Percentiles rank a stretch among this genome's conserved stretches.
phyloP scores from a whole-genome alignment of 2,329 filamentous ascomycete species.

The Diaporthe humulicola region DNA sequence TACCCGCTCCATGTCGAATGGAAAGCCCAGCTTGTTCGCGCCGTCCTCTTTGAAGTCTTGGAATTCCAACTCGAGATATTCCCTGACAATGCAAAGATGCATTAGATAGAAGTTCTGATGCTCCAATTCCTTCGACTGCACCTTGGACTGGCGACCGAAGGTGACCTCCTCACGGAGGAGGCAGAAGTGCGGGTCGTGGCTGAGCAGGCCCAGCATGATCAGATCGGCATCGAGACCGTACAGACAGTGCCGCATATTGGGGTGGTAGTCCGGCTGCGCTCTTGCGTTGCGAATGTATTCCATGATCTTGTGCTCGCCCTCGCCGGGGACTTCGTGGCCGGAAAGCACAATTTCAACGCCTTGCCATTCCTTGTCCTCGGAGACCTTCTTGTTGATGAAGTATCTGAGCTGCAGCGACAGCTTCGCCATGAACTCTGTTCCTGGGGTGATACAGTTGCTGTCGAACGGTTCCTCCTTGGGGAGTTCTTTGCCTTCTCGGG shows the following conservation, averaged over 20 bases:
- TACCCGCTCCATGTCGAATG: slow-evolving; percentile 93
- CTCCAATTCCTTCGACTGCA: slow-evolving; percentile 95
- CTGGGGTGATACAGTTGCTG: slow-evolving; percentile 98
- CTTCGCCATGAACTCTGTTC: slow-evolving; percentile 98
- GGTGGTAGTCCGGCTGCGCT: slow-evolving; percentile 91
- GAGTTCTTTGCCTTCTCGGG: slow-evolving; percentile 89
- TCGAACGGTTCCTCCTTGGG: slow-evolving; percentile 97
- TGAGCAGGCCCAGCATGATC: slow-evolving; percentile 97
- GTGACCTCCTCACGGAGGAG: slow-evolving; percentile 97
- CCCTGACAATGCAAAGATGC: slow-evolving; percentile 96
- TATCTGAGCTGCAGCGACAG: slow-evolving; percentile 95
- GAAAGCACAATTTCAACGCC: slow-evolving; percentile 96
- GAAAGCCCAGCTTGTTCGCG: slow-evolving; percentile 71
- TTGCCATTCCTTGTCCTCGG: slow-evolving; percentile 97
- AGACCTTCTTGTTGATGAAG: slow-evolving; percentile 98
- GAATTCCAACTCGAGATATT: slow-evolving; percentile 97
- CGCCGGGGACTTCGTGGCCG: slow-evolving; percentile 96
- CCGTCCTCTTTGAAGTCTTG: slow-evolving; percentile 87
- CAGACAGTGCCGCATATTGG: slow-evolving; percentile 94
- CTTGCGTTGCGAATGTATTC: slow-evolving; percentile 99
- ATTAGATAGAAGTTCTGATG: slow-evolving; percentile 99
- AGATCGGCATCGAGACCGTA: slow-evolving; percentile 98
- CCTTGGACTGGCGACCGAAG: slow-evolving; percentile 88
- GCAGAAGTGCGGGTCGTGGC: slow-evolving; percentile 98
- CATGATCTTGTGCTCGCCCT: slow-evolving; percentile 99